Percentiles rank a stretch among this genome's conserved stretches.
These are phyloP conservation scores for Pisolithus thermaeus DNA, from an alignment of 1,284 basidiomycete species.

Conservation along the genomic window DNA sequence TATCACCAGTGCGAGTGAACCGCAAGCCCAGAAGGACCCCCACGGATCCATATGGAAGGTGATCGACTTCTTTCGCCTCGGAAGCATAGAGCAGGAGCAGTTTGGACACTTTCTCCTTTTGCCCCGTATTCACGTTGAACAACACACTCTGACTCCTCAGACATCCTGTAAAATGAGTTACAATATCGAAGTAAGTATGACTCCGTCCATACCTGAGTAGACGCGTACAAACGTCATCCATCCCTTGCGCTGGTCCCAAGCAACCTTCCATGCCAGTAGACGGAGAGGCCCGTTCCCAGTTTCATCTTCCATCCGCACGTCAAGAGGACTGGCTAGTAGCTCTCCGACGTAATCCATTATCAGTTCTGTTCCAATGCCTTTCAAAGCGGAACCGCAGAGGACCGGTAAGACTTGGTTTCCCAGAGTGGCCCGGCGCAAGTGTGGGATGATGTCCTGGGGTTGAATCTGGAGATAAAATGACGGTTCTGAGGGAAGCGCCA, in stretches of 20 bases:
- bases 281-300: constrained; percentile 47
- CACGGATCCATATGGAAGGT: constrained; percentile 76
- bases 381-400: constrained; percentile 78
- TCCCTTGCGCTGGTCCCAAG: constrained; percentile 77
- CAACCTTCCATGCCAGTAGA: constrained; percentile 84
- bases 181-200: constrained; percentile 1
- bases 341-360: constrained; percentile 79
- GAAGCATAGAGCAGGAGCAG: constrained; percentile 80
- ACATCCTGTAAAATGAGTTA: constrained; percentile 42
- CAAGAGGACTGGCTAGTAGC: constrained; percentile 73
- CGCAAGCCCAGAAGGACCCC: constrained; percentile 82
- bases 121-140: constrained; percentile 63
- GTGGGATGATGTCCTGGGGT: constrained; percentile 45
- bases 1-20: constrained; percentile 86
- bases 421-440: constrained; percentile 66
- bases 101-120: constrained; percentile 71
- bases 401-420: constrained; percentile 70
- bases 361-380: constrained; percentile 76
- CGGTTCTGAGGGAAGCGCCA: constrained; percentile 50
- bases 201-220: constrained; percentile 62
- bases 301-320: constrained; percentile 45
- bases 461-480: constrained; percentile 59
- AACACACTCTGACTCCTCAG: constrained; percentile 59
- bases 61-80: constrained; percentile 75
- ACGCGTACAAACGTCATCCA: constrained; percentile 91